phyloP scores from a whole-genome alignment of 768 basidiomycete genomes.

The Lactarius evosmus region DNA sequence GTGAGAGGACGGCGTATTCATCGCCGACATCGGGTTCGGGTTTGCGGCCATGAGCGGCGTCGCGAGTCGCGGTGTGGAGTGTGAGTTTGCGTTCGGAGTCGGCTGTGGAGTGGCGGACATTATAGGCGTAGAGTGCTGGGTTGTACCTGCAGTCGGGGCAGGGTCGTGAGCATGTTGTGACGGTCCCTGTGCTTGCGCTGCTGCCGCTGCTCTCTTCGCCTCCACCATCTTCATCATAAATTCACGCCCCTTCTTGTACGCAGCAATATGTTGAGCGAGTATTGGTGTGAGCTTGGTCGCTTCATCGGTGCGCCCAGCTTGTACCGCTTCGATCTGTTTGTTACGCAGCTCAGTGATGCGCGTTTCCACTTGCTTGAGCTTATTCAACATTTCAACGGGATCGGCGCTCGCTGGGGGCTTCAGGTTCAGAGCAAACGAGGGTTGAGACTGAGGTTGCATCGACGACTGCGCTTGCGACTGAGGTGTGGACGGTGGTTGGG shows the following conservation, averaged over 20 bases:
- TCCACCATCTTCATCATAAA: conserved; percentile 2
- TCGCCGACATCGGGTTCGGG: conserved; percentile 4
- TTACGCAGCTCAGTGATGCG: conserved; percentile 8
- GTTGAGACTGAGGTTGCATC: conserved; percentile 1
- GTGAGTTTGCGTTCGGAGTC: conserved; percentile 9
- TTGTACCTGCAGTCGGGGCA: not conserved
- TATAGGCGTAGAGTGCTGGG: conserved; percentile 10
- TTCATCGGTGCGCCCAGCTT: conserved; percentile 15
- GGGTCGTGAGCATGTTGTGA: conserved; percentile 11
- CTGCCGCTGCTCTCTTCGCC: conserved; percentile 5
- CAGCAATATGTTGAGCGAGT: not conserved
- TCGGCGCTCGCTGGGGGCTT: conserved; percentile 13
- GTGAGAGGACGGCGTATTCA: conserved; percentile 1
- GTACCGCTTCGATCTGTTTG: not conserved
- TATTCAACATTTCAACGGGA: conserved; percentile 3
- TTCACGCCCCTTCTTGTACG: conserved; percentile 5
- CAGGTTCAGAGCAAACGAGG: not conserved
- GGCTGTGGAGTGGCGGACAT: conserved; percentile 15
- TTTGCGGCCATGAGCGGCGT: conserved; percentile 10
- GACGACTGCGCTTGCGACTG: conserved; percentile 3
- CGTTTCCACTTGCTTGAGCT: conserved; percentile 19
- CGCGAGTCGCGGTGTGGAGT: conserved; percentile 13
- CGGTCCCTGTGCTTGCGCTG: conserved; percentile 16
- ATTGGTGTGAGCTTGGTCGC: not conserved
- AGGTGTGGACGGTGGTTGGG: conserved; percentile 4